Conservation (phyloP, 1,284 basidiomycete genomes). For the Apiotrichum sp. region DNA sequence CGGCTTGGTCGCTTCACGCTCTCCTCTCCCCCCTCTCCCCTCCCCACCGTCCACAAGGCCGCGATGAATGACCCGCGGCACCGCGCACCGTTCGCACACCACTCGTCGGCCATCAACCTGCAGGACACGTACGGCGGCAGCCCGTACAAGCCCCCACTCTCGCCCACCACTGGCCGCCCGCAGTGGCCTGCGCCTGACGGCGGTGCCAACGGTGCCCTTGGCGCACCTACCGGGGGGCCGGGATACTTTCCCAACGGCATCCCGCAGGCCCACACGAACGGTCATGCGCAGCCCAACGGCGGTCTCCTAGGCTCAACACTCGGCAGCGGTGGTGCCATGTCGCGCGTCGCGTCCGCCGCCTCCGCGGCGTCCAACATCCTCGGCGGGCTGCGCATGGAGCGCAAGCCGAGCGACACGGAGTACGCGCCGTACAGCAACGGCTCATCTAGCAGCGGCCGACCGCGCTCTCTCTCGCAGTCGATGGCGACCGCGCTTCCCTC, state of each 20-base stretch:
- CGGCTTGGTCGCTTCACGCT: too few relatives aligned
- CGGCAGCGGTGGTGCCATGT: neutral
- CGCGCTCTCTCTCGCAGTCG: neutral
- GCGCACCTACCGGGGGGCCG: constrained; percentile 4
- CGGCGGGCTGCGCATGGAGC: constrained; percentile 3
- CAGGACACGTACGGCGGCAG: neutral
- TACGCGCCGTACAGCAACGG: neutral
- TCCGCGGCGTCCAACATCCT: constrained; percentile 3
- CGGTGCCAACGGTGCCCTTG: neutral
- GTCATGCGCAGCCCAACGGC: neutral
- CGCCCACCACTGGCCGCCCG: neutral
- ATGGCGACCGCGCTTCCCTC: constrained; percentile 21
- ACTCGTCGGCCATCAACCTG: constrained; percentile 19
- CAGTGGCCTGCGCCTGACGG: neutral
- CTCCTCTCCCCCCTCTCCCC: neutral
- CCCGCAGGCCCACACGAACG: neutral
- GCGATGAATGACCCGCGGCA: constrained; percentile 34
- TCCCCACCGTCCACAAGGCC: neutral
- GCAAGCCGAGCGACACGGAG: constrained; percentile 8
- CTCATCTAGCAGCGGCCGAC: too few relatives aligned
- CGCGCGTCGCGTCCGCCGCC: constrained; percentile 1
- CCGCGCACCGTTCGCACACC: constrained; percentile 38
- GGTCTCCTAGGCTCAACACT: neutral
- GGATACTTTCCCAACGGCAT: constrained; percentile 8
- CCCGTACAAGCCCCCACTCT: neutral